Conservation (phyloP, 2,329 filamentous ascomycete species). For the Aspergillus aculeatinus region DNA sequence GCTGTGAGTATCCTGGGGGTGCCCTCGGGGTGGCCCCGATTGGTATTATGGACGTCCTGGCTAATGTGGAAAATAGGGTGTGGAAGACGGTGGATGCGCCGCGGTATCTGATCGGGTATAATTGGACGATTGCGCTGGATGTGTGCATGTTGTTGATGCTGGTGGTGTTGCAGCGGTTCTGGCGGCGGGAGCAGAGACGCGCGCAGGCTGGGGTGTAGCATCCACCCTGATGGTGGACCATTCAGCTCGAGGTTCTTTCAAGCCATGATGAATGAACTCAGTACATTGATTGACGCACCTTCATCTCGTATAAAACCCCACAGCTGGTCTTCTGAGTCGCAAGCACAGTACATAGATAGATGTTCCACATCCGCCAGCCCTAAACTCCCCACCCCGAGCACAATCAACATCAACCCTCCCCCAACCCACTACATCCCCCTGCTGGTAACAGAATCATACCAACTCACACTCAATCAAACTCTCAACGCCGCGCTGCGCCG, state of each 20-base stretch:
- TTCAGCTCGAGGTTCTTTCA: too few species aligned
- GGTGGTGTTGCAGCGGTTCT: constrained; percentile 19
- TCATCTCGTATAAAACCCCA: rapidly evolving
- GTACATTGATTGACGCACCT: too few species aligned
- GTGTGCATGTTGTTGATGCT: constrained; percentile 28
- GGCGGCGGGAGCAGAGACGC: constrained; percentile 17
- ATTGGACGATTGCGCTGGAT: constrained; percentile 30
- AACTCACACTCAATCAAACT: constrained; percentile 29
- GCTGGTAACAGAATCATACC: not conserved
- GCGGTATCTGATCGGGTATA: constrained; percentile 30
- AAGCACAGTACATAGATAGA: too few species aligned
- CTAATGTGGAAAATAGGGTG: constrained; percentile 13
- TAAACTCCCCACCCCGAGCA: too few species aligned
- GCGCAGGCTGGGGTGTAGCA: too few species aligned
- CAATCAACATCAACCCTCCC: too few species aligned
- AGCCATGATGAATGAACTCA: too few species aligned
- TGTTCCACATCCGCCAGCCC: too few species aligned
- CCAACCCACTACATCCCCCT: too few species aligned
- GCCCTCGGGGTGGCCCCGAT: not conserved
- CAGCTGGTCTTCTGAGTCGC: too few species aligned
- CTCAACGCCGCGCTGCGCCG: constrained; percentile 19
- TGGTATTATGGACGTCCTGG: too few species aligned
- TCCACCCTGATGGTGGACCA: too few species aligned
- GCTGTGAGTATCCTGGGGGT: constrained; percentile 17
- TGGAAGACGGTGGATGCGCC: constrained; percentile 32